Base-by-base conservation (phyloP, 768 basidiomycete species). In the Termitomyces sp. region DNA sequence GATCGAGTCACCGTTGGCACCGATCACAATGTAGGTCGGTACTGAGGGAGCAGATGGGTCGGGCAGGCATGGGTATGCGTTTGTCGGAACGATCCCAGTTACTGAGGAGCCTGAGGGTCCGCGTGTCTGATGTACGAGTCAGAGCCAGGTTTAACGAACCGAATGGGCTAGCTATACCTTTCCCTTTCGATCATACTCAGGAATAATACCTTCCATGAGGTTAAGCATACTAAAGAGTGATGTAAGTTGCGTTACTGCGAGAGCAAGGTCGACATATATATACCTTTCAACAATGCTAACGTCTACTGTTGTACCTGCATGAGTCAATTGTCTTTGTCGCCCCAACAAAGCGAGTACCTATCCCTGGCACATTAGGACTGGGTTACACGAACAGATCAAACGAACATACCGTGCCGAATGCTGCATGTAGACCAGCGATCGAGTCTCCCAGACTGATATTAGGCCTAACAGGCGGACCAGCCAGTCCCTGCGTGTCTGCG, bases 251-350 rank as follows among this genome's bases (percentile, higher is more conserved):
- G 35, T 21, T 25, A 7, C 27, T 9, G 5, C 12, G 14, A 9
- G 9, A 43, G 37, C 9, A 25, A 29, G 21, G 23, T 11, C n/a
- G n/a, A n/a, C 19, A 27, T 23, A n/a, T 11, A 14, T 23, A 43
- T 47, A 80, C 87, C 87, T 88, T 65, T 89, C 86, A 59, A 87
- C 74, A 27, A 89, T 89, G 69, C 87, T 88, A 21, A 89, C 87
- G 65, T 89, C 87, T n/a, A 89, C 86, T 0, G 79, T 84, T 50
- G 77, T 78, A 3, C 87, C 76, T 6, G 59, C 60, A 5, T 63
- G 21, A 68, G 76, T 50, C 58, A 66, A 71, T 34, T 78, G 73
- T 48, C 78, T 72, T 34, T 79, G 73, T 29, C 69, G 64, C 11
- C 72, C 68, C 16, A 89, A 68, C 29, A 89, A 72, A 0, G 86